Base-by-base conservation (phyloP, 1,284 basidiomycete genomes). In the Ustilago loliicola region DNA sequence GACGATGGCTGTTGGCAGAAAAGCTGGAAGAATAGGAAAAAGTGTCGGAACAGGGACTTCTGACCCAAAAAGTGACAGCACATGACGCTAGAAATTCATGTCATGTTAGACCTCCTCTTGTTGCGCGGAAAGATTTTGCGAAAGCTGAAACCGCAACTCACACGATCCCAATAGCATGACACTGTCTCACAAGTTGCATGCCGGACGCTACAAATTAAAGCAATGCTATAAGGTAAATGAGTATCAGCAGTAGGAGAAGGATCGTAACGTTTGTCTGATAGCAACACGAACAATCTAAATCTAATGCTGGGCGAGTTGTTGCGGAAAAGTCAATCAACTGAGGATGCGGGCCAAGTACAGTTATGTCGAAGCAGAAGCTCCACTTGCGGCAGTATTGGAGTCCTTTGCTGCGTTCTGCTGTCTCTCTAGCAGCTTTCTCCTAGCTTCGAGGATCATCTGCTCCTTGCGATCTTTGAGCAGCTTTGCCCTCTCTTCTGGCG, bases 381-480 rank as follows among this genome's bases (percentile, higher is more conserved):
- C 42, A 45, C 8, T 21, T 45, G n/a, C 21, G 42, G 36, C 30
- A 21, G 60, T 3, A 6, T 59, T 32, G 2, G 55, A 21, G 45
- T 57, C 40, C 11, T 62, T 54, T 30, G 66, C 54, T 13, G 60
- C 52, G 13, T 27, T 30, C 42, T 62, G 64, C 50, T 70, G 71
- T 61, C 57, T 62, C 34, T 77, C 66, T 23, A 77, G 55, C 23
- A 77, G 61, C 64, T 78, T 78, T 50, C 40, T 70, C 25, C 76
- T 66, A 2, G 76, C 76, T 27, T 78, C 71, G 8, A 78, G 48
- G 30, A 79, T 74, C 79, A 77, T 82, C 56, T 72, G 60, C 62
- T 75, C 73, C 69, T 82, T 80, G 15, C 79, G 54, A 57, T 77
- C 77, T 57, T 69, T 68, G 38, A 80, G 67, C 45, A 66, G 54